A percentile compares a stretch with the other conserved stretches of the same genome.
phyloP scores from a whole-genome alignment of 1,284 basidiomycete genomes.

The Cryptococcus wingfieldii region DNA sequence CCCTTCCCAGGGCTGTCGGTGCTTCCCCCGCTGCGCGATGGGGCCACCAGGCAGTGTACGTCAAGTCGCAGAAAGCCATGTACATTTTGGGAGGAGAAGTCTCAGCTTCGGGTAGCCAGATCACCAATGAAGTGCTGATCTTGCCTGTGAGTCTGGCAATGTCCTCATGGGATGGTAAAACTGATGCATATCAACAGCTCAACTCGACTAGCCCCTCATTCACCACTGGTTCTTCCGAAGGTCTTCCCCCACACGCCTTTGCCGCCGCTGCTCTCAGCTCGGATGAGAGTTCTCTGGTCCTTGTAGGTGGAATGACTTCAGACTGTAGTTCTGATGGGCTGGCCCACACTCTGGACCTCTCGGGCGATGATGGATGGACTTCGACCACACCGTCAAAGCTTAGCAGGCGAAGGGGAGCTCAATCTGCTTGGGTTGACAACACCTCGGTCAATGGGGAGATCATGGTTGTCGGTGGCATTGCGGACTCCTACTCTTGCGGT shows the following conservation, averaged over 20 bases:
- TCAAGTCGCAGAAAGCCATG: conserved; percentile 37
- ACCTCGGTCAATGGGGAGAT: conserved; percentile 24
- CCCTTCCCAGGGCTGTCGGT: conserved; percentile 22
- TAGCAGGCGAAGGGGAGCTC: conserved; percentile 37
- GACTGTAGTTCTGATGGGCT: conserved; percentile 36
- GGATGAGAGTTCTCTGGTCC: conserved; percentile 29
- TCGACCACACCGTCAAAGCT: conserved; percentile 26
- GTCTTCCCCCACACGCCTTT: conserved; percentile 46
- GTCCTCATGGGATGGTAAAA: not conserved
- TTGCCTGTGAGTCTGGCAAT: conserved; percentile 30
- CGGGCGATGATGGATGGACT: conserved; percentile 25
- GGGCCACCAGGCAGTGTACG: conserved; percentile 47
- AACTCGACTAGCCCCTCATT: conserved; percentile 37
- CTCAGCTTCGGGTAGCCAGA: conserved; percentile 22
- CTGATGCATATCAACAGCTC: conserved; percentile 22
- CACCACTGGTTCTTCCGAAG: conserved; percentile 27
- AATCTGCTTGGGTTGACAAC: conserved; percentile 27
- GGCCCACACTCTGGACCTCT: conserved; percentile 38
- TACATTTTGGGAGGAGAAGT: conserved; percentile 48
- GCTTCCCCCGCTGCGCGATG: conserved; percentile 39
- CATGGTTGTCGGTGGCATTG: conserved; percentile 44
- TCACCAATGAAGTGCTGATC: conserved; percentile 47
- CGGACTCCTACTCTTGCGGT: conserved; percentile 44
- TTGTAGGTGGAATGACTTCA: conserved; percentile 44
- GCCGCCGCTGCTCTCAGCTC: conserved; percentile 31